Conservation (phyloP, 768 basidiomycete species). For the Mycena venus region DNA sequence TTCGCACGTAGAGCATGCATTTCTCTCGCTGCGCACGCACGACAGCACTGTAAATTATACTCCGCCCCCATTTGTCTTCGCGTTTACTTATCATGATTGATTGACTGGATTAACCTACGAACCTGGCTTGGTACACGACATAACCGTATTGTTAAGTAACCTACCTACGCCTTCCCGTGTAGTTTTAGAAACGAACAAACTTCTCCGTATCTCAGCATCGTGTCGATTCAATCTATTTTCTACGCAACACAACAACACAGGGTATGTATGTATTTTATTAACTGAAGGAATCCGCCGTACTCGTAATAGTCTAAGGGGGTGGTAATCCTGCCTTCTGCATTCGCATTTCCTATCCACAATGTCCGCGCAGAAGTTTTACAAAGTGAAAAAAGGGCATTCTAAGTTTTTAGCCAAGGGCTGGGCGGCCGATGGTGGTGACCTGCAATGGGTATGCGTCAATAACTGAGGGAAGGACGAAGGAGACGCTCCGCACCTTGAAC, state of each 20-base stretch:
- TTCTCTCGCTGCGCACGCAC: too few species aligned
- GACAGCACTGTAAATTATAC: too few species aligned
- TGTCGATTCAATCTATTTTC: not conserved
- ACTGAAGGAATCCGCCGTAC: not conserved
- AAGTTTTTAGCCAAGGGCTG: not conserved
- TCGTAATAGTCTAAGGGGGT: too few species aligned
- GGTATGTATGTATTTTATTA: not conserved
- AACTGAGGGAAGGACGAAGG: not conserved
- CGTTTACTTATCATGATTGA: not conserved
- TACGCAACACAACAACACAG: not conserved
- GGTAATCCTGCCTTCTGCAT: not conserved
- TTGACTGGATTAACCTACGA: not conserved
- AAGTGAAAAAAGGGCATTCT: not conserved
- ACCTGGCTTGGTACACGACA: too few species aligned
- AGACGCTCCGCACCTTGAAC: conserved; percentile 74
- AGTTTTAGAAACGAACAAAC: conserved; percentile 19
- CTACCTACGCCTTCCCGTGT: not conserved
- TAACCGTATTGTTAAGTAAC: not conserved
- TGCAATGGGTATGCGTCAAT: conserved; percentile 34
- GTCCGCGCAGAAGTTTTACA: not conserved
- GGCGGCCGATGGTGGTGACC: conserved; percentile 73
- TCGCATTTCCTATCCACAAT: not conserved
- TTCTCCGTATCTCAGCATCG: not conserved
- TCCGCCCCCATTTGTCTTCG: not conserved
- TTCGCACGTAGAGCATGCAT: conserved; percentile 11